A percentile compares a stretch with the other conserved stretches of the same genome.
These are phyloP conservation scores for Prunus persica DNA, from an alignment of 306 rosid genomes.

Conservation along the genomic window DNA sequence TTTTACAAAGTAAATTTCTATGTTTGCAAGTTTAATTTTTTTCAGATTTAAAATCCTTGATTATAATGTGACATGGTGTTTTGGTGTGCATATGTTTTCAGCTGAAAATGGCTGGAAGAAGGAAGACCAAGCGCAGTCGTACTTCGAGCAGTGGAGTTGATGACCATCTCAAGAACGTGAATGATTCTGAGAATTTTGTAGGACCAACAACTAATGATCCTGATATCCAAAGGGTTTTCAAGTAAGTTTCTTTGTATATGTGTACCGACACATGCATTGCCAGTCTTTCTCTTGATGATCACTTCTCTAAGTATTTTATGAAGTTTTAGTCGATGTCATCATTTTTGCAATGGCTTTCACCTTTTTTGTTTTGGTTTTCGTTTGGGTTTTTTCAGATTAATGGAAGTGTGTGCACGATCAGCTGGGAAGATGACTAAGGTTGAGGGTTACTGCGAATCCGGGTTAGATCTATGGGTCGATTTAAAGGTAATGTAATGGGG, in stretches of 20 bases:
- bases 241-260: not conserved
- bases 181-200: not conserved
- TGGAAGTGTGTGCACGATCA: not conserved
- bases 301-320: not conserved
- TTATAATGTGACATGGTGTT: not conserved
- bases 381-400: not conserved
- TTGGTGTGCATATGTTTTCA: not conserved
- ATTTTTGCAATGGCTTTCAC: not conserved
- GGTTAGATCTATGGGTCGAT: not conserved
- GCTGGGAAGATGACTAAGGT: not conserved
- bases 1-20: no score
- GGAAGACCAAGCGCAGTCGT: not conserved
- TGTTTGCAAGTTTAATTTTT: not conserved
- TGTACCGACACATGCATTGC: not conserved
- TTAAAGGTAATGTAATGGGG: not conserved
- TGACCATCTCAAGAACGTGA: not conserved
- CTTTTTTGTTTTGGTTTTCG: not conserved
- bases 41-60: not conserved
- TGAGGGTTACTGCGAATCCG: not conserved
- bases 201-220: not conserved
- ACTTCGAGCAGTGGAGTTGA: not conserved
- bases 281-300: not conserved
- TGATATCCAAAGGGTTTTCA: not conserved
- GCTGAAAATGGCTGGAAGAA: not conserved
- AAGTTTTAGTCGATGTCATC: not conserved